Evolutionary conservation across 2,329 filamentous ascomycete genomes (phyloP), one percentile per base, ranked within the genome.

Genomic region (Xylariaceae sp.): DNA sequence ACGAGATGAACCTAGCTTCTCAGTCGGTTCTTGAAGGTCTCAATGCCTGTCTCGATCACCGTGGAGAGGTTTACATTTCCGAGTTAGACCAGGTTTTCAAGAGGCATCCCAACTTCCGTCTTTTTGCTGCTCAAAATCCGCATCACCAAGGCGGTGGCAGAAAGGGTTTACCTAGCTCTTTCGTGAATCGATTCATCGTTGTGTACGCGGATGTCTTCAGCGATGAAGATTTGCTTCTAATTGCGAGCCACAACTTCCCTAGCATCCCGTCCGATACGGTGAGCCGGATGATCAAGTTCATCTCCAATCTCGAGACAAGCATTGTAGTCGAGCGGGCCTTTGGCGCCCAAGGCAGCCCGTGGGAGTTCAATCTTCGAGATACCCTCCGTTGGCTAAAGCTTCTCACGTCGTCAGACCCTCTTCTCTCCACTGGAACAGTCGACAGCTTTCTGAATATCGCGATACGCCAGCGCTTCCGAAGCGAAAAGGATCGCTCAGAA

Each of bases 1-100:
- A 99, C 70, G 94, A 99, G 77, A 99, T 99, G 94, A 99, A 99
- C 69, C 77, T 99, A 64, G 94, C 95, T 1, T 97, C 93, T 0
- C 94, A 99, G 72, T 96, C 93, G 3, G 92, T 99, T 1, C 82
- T 99, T 1, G 94, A 99, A 76, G 95, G 94, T 63, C 78, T 99
- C 37, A 99, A 99, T 67, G 93, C 94, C 18, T 97, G 94, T 76
- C 82, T 99, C 35, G 94, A 99, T 73, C 95, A 99, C 73, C 87
- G 95, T 74, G 93, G 94, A 60, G 90, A 97, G 73, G 90, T 96
- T 0, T 99, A 97, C 71, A 87, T 99, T 60, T 91, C 94, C 0
- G 95, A 99, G 71, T 82, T 99, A 10, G 93, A 97, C 68, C 92
- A 96, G 69, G 92, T 91, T 2, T 99, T 99, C 75, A 88, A 88